Evolutionary conservation across 495 filamentous ascomycete genomes (phyloP).

Genomic region (Halenospora varia): DNA sequence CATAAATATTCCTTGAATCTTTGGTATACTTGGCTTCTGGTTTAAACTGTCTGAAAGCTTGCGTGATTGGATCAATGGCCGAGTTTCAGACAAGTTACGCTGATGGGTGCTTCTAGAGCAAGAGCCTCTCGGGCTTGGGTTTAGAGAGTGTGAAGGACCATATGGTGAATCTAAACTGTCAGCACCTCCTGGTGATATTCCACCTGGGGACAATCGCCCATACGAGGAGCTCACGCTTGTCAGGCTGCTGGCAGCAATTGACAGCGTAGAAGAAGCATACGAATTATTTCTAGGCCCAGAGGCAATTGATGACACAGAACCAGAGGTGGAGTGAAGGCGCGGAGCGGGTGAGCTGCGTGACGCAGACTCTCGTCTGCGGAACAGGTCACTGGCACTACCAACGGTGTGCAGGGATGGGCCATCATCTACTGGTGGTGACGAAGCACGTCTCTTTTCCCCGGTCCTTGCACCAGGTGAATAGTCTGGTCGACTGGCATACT

Average conservation of each 20-base stretch:
- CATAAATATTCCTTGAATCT: conserved; percentile 57
- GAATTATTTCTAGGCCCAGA: conserved; percentile 71
- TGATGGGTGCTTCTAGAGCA: conserved; percentile 46
- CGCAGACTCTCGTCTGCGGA: conserved; percentile 60
- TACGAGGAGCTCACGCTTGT: conserved; percentile 70
- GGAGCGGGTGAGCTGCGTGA: conserved; percentile 55
- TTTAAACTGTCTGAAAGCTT: conserved; percentile 40
- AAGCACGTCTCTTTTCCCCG: conserved; percentile 75
- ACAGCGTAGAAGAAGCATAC: conserved; percentile 70
- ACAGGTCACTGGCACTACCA: conserved; percentile 58
- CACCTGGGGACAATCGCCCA: conserved; percentile 66
- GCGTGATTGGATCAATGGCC: conserved; percentile 40
- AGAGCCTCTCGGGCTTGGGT: conserved; percentile 54
- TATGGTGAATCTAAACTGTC: conserved; percentile 56
- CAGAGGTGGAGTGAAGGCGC: conserved; percentile 55
- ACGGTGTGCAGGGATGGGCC: conserved; percentile 49
- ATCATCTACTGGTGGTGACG: conserved; percentile 75
- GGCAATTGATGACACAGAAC: conserved; percentile 70
- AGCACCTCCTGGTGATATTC: conserved; percentile 43
- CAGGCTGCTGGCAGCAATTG: conserved; percentile 58
- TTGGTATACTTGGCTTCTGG: conserved; percentile 34
- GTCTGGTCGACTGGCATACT: conserved; percentile 40
- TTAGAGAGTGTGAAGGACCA: conserved; percentile 51
- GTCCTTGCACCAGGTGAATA: conserved; percentile 39
- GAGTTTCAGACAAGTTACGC: conserved; percentile 37